These are phyloP conservation scores for Gomphus bonarii DNA, from an alignment of 1,284 basidiomycete species.

Conservation along the genomic window DNA sequence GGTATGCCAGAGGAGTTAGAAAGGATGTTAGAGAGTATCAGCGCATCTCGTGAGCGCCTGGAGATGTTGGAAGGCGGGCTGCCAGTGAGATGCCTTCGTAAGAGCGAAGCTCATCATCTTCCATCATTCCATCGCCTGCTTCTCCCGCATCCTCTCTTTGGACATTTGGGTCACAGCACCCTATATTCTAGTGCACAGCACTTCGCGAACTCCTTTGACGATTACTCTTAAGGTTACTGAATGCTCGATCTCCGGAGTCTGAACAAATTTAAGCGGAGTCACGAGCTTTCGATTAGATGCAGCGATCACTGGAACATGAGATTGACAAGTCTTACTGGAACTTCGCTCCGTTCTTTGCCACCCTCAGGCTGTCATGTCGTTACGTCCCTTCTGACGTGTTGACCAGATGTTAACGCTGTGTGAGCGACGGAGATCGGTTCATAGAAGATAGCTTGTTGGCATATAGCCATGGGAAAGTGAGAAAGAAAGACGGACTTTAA, in stretches of 20 bases:
- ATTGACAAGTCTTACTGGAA: no score
- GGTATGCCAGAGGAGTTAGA: not conserved
- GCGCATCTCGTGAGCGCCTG: not conserved
- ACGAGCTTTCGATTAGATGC: not conserved
- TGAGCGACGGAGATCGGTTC: not conserved
- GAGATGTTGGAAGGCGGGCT: not conserved
- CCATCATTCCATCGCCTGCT: not conserved
- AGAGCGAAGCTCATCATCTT: not conserved
- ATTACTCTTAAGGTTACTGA: not conserved
- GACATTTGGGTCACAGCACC: not conserved
- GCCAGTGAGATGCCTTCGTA: not conserved
- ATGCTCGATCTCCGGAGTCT: not conserved
- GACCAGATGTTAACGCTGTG: not conserved
- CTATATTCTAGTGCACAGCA: not conserved
- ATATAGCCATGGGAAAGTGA: not conserved
- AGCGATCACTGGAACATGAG: not conserved
- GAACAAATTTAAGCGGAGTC: no score
- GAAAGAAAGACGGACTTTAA: not conserved
- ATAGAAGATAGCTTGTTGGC: not conserved
- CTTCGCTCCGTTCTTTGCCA: not conserved
- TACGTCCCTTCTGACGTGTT: not conserved
- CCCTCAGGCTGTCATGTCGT: not conserved
- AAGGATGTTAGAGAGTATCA: not conserved
- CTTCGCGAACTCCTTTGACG: not conserved
- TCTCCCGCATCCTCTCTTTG: not conserved